A percentile compares a stretch with the other conserved stretches of the same genome.
Evolutionary conservation across 1,139 yeast species (phyloP).

Genomic region (Scheffersomyces segobiensis): DNA sequence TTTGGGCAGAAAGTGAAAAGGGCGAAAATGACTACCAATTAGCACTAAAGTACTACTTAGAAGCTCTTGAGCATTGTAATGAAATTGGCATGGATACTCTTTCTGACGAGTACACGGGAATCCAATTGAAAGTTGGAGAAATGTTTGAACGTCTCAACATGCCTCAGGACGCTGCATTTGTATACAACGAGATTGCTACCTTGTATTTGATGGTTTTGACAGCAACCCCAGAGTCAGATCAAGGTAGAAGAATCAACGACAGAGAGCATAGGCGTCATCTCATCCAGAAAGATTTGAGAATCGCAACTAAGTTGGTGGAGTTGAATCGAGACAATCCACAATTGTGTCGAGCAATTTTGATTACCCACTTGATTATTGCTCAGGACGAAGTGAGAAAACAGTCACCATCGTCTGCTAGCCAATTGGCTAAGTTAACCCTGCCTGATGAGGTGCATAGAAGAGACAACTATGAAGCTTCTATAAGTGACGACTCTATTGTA

Average conservation of each 20-base stretch:
- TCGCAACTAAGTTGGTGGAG: constrained; percentile 67
- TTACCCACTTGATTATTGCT: constrained; percentile 66
- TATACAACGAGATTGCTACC: constrained; percentile 68
- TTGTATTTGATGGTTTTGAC: constrained; percentile 61
- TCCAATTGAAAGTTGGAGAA: constrained; percentile 82
- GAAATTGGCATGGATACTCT: constrained; percentile 51
- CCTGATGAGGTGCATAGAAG: neutral
- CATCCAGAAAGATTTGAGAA: constrained; percentile 70
- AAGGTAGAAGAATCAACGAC: constrained; percentile 22
- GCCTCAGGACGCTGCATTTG: constrained; percentile 60
- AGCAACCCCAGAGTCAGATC: constrained; percentile 24
- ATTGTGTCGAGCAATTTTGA: constrained; percentile 57
- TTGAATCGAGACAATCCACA: constrained; percentile 51
- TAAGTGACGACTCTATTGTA: constrained; percentile 18
- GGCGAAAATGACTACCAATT: constrained; percentile 60
- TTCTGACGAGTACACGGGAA: constrained; percentile 77
- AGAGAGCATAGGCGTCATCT: constrained; percentile 51
- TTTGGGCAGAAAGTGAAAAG: constrained; percentile 81
- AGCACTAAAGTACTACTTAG: constrained; percentile 64
- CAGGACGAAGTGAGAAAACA: constrained; percentile 51
- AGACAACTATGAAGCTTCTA: constrained; percentile 12
- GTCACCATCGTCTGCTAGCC: neutral
- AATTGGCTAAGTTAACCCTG: neutral
- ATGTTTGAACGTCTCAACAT: constrained; percentile 72
- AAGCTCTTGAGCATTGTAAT: constrained; percentile 48